Percentiles rank a stretch among this genome's conserved stretches.
phyloP scores from a whole-genome alignment of 192 early-diverging fungal genomes.

The Backusella tarrabulga region DNA sequence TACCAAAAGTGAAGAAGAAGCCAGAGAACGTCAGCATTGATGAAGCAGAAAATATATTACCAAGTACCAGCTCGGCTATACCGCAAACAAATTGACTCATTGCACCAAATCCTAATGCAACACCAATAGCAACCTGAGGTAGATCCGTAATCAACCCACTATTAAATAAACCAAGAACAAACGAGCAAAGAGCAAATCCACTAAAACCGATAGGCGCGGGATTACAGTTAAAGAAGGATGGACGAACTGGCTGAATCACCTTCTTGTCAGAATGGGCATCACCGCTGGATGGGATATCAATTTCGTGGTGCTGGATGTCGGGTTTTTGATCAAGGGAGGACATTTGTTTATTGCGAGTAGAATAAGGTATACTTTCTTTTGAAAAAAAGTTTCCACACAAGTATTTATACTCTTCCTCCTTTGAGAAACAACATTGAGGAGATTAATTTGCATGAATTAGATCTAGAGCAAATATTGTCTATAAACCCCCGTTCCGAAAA shows the following conservation, averaged over 20 bases:
- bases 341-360: neutral
- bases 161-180: conserved; percentile 28
- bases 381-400: neutral
- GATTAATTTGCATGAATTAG: neutral
- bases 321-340: neutral
- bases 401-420: too few species aligned
- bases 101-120: conserved; percentile 14
- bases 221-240: neutral
- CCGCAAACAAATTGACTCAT: conserved; percentile 20
- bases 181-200: conserved; percentile 22
- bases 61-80: conserved; percentile 15
- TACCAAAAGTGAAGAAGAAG: conserved; percentile 28
- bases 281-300: neutral
- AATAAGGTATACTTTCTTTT: neutral
- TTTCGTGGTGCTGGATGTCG: conserved; percentile 5
- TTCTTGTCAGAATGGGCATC: neutral
- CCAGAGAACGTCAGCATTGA: conserved; percentile 22
- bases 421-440: too few species aligned
- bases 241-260: neutral
- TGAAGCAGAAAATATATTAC: conserved; percentile 27
- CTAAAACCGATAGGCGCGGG: conserved; percentile 24
- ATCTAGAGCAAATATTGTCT: neutral
- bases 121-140: conserved; percentile 26
- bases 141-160: conserved; percentile 10
- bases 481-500: neutral